phyloP scores from a whole-genome alignment of 1,284 basidiomycete species.

The Naganishia albida region DNA sequence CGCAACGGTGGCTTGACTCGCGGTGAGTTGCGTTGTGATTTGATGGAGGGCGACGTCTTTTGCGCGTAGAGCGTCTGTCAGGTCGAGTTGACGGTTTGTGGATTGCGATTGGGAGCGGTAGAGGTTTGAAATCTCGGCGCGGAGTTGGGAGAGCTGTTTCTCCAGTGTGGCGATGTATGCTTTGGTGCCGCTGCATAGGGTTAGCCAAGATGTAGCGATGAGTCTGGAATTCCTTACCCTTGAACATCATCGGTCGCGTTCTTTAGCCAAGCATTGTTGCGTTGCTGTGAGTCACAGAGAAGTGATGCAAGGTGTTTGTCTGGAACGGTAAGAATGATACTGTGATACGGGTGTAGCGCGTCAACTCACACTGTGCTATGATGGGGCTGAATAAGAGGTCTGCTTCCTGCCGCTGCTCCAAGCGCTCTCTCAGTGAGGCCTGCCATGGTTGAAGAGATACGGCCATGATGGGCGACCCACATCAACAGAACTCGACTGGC shows the following conservation, averaged over 20 bases:
- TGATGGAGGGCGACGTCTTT: conserved; percentile 68
- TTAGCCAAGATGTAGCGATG: background rate
- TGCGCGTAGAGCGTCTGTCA: conserved; percentile 91
- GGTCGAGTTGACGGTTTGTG: conserved; percentile 89
- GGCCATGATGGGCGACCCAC: background rate
- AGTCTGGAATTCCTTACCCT: background rate
- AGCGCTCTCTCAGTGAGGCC: conserved; percentile 13
- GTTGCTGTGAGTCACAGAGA: conserved; percentile 22
- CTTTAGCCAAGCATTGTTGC: conserved; percentile 28
- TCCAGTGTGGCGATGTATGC: conserved; percentile 90
- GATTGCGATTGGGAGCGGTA: conserved; percentile 85
- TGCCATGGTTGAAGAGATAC: conserved; percentile 8
- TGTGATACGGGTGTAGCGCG: background rate
- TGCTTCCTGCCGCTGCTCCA: conserved; percentile 26
- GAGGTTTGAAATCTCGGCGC: conserved; percentile 85
- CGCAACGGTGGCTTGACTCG: background rate
- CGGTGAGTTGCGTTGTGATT: background rate
- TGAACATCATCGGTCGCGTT: background rate
- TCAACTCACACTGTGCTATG: conserved; percentile 25
- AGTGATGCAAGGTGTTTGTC: conserved; percentile 27
- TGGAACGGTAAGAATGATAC: background rate
- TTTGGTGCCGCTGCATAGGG: background rate
- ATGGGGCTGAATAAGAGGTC: conserved; percentile 16
- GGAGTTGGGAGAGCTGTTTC: conserved; percentile 83
- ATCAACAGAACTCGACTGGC: background rate